Base-by-base conservation (phyloP, 208 protist genomes). In the Balamuthia mandrillaris region DNA sequence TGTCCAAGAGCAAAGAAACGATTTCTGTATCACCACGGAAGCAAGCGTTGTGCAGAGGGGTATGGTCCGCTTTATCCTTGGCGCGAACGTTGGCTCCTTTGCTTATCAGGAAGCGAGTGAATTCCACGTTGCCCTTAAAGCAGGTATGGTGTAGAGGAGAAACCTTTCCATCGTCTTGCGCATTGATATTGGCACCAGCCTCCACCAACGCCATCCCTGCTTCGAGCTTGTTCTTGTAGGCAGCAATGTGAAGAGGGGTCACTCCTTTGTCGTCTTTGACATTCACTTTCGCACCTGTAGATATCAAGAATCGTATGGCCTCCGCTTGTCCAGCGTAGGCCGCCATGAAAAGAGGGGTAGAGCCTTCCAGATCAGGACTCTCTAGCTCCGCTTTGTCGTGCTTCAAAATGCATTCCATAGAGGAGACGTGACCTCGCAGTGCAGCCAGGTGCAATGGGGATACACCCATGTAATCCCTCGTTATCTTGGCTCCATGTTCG, bases 41-140 rank as follows among this genome's bases (percentile, higher is more conserved):
- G 33, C 61, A 72, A 3, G 61, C 61, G 16, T 72, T 72, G 35
- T 33, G 37, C n/a, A 72, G 61, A 1, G 61, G 61, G 1, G 61
- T 72, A 7, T 72, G 61, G 61, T 7, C 61, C n/a, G 41, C 37
- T 44, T 33, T 27, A 16, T 72, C 61, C 3, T 41, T 3, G 35
- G 31, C 61, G 33, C 47, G 41, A 27, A 72, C 61, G 35, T 7
- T 12, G 24, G 61, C 61, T 4, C n/a, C 37, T 14, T 6, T 5
- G n/a, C 37, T 41, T 21, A 72, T 33, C 16, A 72, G 61, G 2
- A 72, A 41, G n/a, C 27, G 35, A 2, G n/a, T 24, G 33, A 72
- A 72, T 14, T 33, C 31, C 61, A 49, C 37, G 61, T 72, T 72
- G 35, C 61, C 61, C 61, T 72, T 72, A 41, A 72, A 72, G 33